Conservation (phyloP, 1,139 yeast genomes). For the Trichomonascaceae sp. region DNA sequence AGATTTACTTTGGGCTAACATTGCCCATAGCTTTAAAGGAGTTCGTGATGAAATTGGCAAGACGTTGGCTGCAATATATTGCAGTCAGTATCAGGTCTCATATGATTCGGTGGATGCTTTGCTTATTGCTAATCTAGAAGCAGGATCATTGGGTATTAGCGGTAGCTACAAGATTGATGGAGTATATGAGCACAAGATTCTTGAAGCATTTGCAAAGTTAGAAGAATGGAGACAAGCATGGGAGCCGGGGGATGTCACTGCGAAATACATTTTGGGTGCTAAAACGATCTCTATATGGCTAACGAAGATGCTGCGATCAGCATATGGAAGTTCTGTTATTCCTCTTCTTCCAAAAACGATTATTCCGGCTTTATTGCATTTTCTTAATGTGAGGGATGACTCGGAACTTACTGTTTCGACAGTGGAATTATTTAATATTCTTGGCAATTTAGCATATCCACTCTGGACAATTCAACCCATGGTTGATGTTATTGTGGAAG, state of each 20-base stretch:
- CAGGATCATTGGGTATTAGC: conserved; percentile 33
- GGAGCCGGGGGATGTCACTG: conserved; percentile 14
- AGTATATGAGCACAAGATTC: conserved; percentile 29
- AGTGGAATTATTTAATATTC: conserved; percentile 44
- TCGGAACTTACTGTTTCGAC: conserved; percentile 65
- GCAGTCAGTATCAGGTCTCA: conserved; percentile 49
- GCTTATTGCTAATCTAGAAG: conserved; percentile 35
- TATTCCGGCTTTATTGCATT: conserved; percentile 63
- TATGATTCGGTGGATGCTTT: conserved; percentile 41
- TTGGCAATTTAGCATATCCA: conserved; percentile 57
- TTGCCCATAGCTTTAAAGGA: conserved; percentile 66
- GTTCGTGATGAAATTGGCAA: conserved; percentile 71
- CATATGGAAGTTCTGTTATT: conserved; percentile 24
- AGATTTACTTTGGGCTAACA: conserved; percentile 40
- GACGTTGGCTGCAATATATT: conserved; percentile 51
- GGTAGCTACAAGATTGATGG: conserved; percentile 20
- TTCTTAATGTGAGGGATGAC: conserved; percentile 72
- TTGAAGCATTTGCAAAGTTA: conserved; percentile 39
- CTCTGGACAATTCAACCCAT: conserved; percentile 40
- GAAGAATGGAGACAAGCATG: conserved; percentile 39
- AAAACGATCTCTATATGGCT: conserved; percentile 29
- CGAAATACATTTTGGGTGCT: conserved; percentile 34
- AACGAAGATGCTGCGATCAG: conserved; percentile 19
- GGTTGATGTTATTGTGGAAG: conserved; percentile 45
- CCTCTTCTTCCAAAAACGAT: conserved; percentile 40